Evolutionary conservation across 1,284 basidiomycete species (phyloP).

Genomic region (Austroboletus niveus): DNA sequence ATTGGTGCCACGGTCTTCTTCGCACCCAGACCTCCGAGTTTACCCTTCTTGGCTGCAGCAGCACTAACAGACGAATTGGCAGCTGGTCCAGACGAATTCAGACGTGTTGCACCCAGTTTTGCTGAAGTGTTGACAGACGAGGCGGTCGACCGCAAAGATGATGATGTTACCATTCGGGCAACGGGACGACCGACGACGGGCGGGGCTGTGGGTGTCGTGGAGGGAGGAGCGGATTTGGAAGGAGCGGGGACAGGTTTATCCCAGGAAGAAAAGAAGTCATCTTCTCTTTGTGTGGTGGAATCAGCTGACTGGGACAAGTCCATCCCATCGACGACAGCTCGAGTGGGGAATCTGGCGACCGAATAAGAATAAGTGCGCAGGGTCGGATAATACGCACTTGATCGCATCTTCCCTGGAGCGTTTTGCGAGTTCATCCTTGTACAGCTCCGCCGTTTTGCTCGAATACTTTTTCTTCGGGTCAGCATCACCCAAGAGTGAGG

Average conservation of each 20-base stretch:
- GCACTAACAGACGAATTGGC: constrained; percentile 35
- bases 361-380: not conserved
- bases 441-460: constrained; percentile 78
- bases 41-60: constrained; percentile 55
- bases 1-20: constrained; percentile 77
- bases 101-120: constrained; percentile 53
- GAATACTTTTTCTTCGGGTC: constrained; percentile 92
- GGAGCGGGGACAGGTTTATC: constrained; percentile 67
- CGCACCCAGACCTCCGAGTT: constrained; percentile 83
- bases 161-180: constrained; percentile 67
- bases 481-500: constrained; percentile 65
- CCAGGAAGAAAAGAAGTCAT: constrained; percentile 97
- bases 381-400: constrained; percentile 44
- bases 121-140: constrained; percentile 35
- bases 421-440: constrained; percentile 89
- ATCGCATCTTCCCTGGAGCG: constrained; percentile 80
- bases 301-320: constrained; percentile 42
- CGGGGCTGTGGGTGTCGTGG: constrained; percentile 40
- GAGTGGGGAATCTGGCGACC: constrained; percentile 64
- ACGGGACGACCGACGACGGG: constrained; percentile 32
- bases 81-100: constrained; percentile 48
- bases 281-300: constrained; percentile 48
- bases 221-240: constrained; percentile 50
- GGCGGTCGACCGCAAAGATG: constrained; percentile 48
- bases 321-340: constrained; percentile 79